phyloP scores from a whole-genome alignment of 352 stramenopile genomes.

The Phytophthora macrochlamydospora region DNA sequence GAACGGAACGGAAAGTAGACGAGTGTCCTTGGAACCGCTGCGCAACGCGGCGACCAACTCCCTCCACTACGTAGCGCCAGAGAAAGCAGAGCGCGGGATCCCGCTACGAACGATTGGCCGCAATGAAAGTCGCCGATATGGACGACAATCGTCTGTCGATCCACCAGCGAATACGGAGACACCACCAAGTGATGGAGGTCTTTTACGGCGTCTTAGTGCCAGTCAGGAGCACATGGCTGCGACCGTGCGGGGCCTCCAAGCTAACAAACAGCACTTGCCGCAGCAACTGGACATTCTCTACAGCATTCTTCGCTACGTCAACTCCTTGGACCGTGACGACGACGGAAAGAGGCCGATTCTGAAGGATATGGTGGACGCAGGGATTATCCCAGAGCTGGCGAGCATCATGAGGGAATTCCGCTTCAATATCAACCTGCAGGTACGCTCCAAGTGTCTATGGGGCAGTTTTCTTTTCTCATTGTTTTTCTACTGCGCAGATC shows the following conservation, averaged over 20 bases:
- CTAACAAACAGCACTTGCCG: constrained; percentile 41
- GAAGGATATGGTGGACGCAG: constrained; percentile 50
- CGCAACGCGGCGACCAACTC: constrained; percentile 24
- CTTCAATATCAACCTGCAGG: constrained; percentile 60
- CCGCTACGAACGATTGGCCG: constrained; percentile 28
- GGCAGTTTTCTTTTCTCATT: background rate
- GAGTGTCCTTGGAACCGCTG: constrained; percentile 23
- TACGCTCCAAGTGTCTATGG: constrained; percentile 5
- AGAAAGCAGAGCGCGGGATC: constrained; percentile 31
- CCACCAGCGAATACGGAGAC: constrained; percentile 1
- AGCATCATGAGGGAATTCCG: constrained; percentile 69
- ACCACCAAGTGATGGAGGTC: constrained; percentile 5
- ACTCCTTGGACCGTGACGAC: constrained; percentile 26
- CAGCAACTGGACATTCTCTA: constrained; percentile 48
- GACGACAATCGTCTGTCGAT: constrained; percentile 10
- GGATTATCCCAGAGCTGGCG: constrained; percentile 41
- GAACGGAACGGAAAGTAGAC: constrained; percentile 25
- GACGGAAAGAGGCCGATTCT: constrained; percentile 30
- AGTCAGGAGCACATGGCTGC: constrained; percentile 18
- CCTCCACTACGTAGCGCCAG: constrained; percentile 33
- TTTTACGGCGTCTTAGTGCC: constrained; percentile 15
- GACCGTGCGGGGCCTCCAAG: constrained; percentile 40
- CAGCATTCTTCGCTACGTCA: constrained; percentile 42
- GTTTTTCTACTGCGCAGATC: constrained; percentile 23
- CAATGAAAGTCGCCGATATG: constrained; percentile 15